Conservation (phyloP, 2,329 filamentous ascomycete genomes). For the Ophiocordyceps sinensis region DNA sequence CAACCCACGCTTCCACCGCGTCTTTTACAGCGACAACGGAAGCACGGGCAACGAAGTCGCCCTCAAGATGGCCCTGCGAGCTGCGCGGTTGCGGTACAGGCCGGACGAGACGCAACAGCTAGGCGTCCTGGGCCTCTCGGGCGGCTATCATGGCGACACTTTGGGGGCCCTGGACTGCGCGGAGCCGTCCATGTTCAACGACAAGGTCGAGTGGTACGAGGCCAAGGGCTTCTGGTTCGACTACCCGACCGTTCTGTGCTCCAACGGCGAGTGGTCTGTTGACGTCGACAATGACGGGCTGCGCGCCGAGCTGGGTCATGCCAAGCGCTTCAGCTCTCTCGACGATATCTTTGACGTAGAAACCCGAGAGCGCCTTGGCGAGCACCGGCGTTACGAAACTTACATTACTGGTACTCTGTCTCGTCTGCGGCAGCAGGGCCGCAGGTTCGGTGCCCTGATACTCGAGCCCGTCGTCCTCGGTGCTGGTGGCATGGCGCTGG, state of each 20-base stretch:
- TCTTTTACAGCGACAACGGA: slow-evolving; percentile 75
- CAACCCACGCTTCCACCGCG: slow-evolving; percentile 52
- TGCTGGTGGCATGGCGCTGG: slow-evolving; percentile 72
- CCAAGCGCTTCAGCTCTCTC: slow-evolving; percentile 31
- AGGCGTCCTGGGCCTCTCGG: slow-evolving; percentile 59
- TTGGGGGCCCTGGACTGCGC: slow-evolving; percentile 80
- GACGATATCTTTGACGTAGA: slow-evolving; percentile 46
- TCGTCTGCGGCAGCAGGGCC: slow-evolving; percentile 36
- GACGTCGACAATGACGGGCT: slow-evolving; percentile 34
- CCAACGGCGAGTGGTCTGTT: slow-evolving; percentile 51
- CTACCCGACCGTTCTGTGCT: slow-evolving; percentile 57
- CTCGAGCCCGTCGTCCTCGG: slow-evolving; percentile 71
- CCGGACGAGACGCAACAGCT: slow-evolving; percentile 46
- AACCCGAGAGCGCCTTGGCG: slow-evolving; percentile 26
- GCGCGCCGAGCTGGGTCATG: slow-evolving; percentile 26
- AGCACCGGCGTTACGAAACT: slow-evolving; percentile 37
- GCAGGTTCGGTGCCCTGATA: slow-evolving; percentile 62
- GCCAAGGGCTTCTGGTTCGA: slow-evolving; percentile 72
- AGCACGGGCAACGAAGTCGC: slow-evolving; percentile 76
- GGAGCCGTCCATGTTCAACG: slow-evolving; percentile 63
- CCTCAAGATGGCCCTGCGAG: slow-evolving; percentile 70
- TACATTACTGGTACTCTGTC: slow-evolving; percentile 44
- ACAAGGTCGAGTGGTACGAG: slow-evolving; percentile 76
- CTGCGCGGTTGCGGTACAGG: slow-evolving; percentile 49
- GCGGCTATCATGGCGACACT: slow-evolving; percentile 77